Base-by-base conservation (phyloP, 768 basidiomycete genomes). In the Tricholoma furcatifolium region DNA sequence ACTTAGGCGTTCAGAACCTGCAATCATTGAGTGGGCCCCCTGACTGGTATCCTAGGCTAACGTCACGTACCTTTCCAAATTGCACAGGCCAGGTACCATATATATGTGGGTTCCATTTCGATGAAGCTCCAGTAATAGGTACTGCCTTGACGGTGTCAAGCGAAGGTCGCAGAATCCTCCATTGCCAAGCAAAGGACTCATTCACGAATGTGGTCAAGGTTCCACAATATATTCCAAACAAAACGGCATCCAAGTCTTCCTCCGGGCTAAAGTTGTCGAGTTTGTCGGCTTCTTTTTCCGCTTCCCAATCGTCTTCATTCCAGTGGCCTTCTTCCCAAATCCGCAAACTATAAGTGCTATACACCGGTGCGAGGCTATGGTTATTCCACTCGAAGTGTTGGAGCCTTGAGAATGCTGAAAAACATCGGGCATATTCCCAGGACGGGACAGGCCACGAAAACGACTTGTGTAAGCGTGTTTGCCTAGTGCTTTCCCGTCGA, bases 371-470 rank as follows among this genome's bases (percentile, higher is more conserved):
- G 14, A 8, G 23, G 0, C 8, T 18, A 17, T 9, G 15, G 20
- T 52, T 50, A 20, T 57, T 48, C 51, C 47, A 57, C 9, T 42
- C 43, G 46, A 50, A 53, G 21, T 31, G 27, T 40, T 44, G 20
- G 17, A 50, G 48, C 18, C 38, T 27, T 8, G 35, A 31, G 30
- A 54, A 49, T 7, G 34, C 34, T 3, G 41, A 31, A 15, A 50
- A 43, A 20, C 42, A 27, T 15, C 27, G 15, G 7, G 53, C 47
- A n/a, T 54, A 54, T 40, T 49, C 34, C 47, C 53, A 54, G 18
- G 2, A 36, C 17, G 53, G 53, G 17, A 43, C 11, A 7, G 53
- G 47, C 53, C 53, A 54, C 2, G 12, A 3, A 14, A 17, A 6
- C 9, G 35, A 31, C 20, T 21, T 50, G 27, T 3, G 2, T 11